phyloP scores from a whole-genome alignment of 176 grass and related monocot species.

The Zizania latifolia region DNA sequence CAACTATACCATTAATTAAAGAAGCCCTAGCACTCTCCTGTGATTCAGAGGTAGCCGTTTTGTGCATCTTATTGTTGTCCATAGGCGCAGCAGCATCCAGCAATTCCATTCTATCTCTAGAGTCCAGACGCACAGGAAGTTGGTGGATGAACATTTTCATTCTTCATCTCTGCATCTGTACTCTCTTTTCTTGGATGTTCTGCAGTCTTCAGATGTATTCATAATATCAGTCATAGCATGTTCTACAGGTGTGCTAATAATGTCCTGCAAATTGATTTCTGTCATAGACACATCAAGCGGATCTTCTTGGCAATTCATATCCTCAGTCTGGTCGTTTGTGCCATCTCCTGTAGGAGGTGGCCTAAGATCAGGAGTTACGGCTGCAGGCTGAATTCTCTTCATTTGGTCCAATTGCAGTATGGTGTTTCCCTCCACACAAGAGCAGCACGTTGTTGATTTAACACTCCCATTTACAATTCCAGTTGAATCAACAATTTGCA shows the following conservation, averaged over 20 bases:
- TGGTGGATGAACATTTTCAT: background rate
- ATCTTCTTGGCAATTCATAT: slow-evolving; percentile 25
- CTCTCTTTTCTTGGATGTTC: slow-evolving; percentile 4
- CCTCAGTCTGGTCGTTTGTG: background rate
- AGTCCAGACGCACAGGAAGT: background rate
- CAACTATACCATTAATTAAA: slow-evolving; percentile 17
- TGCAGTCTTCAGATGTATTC: slow-evolving; percentile 16
- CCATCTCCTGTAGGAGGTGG: background rate
- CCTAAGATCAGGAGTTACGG: background rate
- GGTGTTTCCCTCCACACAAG: slow-evolving; percentile 27
- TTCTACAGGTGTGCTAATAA: slow-evolving; percentile 23
- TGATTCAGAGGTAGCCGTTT: background rate
- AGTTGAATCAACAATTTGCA: slow-evolving; percentile 27
- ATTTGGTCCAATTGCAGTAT: slow-evolving; percentile 44
- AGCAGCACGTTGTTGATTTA: background rate
- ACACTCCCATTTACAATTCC: background rate
- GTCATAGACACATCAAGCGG: slow-evolving; percentile 22
- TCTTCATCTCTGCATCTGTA: slow-evolving; percentile 21
- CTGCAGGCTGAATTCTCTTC: slow-evolving; percentile 28
- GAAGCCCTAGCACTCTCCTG: background rate
- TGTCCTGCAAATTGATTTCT: slow-evolving; percentile 21
- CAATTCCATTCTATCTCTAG: background rate
- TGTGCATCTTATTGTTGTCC: background rate
- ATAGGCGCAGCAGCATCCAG: slow-evolving; percentile 14
- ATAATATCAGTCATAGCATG: slow-evolving; percentile 28